A percentile compares a stretch with the other conserved stretches of the same genome.
phyloP scores from a whole-genome alignment of 2,329 filamentous ascomycete genomes.

The Xenoacremonium recifei region DNA sequence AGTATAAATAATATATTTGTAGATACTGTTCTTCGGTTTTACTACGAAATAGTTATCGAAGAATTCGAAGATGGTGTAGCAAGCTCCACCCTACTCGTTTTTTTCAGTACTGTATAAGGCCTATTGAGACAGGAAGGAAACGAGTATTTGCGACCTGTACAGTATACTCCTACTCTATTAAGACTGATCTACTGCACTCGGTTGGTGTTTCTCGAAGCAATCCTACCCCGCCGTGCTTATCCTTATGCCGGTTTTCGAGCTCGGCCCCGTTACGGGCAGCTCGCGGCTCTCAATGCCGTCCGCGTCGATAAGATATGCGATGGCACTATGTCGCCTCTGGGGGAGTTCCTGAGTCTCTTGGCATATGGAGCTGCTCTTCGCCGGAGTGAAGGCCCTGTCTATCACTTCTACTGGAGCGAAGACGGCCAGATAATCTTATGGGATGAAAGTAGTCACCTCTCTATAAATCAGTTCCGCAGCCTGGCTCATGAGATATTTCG shows the following conservation, averaged over 20 bases:
- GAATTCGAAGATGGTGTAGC: neutral
- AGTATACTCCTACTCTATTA: neutral
- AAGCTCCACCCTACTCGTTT: neutral
- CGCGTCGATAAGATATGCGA: neutral
- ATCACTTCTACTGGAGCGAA: conserved; percentile 1
- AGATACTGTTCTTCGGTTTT: neutral
- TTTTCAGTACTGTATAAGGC: neutral
- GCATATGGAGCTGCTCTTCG: neutral
- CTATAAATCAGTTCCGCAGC: neutral
- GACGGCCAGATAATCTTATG: conserved; percentile 1
- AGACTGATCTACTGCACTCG: conserved; percentile 1
- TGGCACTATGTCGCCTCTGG: conserved; percentile 1
- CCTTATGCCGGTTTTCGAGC: neutral
- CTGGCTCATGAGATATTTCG: neutral
- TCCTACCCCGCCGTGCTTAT: neutral
- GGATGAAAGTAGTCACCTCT: neutral
- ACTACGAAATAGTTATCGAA: neutral
- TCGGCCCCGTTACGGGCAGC: neutral
- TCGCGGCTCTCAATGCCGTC: neutral
- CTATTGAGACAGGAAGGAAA: neutral
- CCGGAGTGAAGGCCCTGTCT: neutral
- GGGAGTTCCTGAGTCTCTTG: conserved; percentile 1
- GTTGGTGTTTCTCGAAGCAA: neutral
- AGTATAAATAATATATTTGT: neutral
- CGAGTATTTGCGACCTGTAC: neutral